Base-by-base conservation (phyloP, 2,329 filamentous ascomycete species). In the Cladophialophora yegresii region DNA sequence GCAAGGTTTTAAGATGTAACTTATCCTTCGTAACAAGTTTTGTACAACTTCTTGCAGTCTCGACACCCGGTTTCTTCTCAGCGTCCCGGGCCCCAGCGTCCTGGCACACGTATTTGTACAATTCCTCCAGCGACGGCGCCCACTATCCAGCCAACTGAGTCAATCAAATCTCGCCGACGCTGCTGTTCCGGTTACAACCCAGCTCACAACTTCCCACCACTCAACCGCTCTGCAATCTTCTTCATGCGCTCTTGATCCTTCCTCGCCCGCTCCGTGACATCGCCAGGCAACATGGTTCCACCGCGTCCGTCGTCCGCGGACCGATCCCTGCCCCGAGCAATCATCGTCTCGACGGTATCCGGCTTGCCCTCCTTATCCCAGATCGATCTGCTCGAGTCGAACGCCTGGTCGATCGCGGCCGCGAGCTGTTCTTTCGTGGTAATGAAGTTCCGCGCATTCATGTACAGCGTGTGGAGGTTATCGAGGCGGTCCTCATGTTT, bases 391-490 rank as follows among this genome's bases (percentile, higher is more conserved):
- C 77, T 77, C n/a, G 71, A 85, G 16, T 86, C 84, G 78, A 97
- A 99, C n/a, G 89, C 82, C 67, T 83, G 79, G 23, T 96, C 89
- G 62, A 97, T 88, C 69, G 87, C 84, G 16, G 82, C 81, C 71
- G 90, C 84, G 36, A 99, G 84, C 75, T 96, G 89, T 57, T 83
- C 79, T 75, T 96, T 92, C 26, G 84, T 88, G 20, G 92, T 88
- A 74, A 99, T 97, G 79, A 98, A 99, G 45, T 86, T 81, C 28
- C 89, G 85, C 4, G 95, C 92, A 71, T 92, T 90, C 79, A 95
- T 90, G 79, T 99, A 99, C 12, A 99, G 84, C 64, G 91, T 87
- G 77, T 96, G 91, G 32, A 99, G 79, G 16, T 88, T 84, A 69
- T 93, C 86, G 66, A 85, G 83, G 57, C 89, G 85, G 59, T 83